These are phyloP conservation scores for Boletus subcaerulescens DNA, from an alignment of 768 basidiomycete genomes.

Conservation along the genomic window DNA sequence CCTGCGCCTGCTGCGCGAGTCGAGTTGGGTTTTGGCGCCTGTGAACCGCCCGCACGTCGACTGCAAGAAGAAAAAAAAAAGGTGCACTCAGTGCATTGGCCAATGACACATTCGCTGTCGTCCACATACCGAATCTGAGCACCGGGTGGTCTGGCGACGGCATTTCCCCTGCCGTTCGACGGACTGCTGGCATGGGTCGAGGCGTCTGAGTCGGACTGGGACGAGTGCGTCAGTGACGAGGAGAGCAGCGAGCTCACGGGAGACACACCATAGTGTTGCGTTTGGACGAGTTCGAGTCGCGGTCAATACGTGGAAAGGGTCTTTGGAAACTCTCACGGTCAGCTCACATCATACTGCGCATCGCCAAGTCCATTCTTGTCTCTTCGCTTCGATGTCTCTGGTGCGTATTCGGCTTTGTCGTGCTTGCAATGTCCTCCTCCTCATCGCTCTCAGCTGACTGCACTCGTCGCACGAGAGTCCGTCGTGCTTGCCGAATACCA, in stretches of 20 bases:
- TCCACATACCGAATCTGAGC: slow-evolving; percentile 73
- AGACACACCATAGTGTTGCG: slow-evolving; percentile 31
- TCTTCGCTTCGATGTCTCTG: slow-evolving; percentile 23
- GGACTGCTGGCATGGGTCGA: slow-evolving; percentile 42
- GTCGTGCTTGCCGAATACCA: slow-evolving; percentile 88
- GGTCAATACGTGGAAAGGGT: slow-evolving; percentile 9
- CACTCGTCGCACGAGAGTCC: slow-evolving; percentile 73
- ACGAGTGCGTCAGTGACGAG: background rate
- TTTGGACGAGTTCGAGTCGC: slow-evolving; percentile 6
- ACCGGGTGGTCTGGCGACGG: slow-evolving; percentile 71
- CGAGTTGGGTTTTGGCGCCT: slow-evolving; percentile 77
- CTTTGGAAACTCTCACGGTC: slow-evolving; percentile 8
- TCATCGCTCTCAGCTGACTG: slow-evolving; percentile 60
- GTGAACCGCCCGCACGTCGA: slow-evolving; percentile 67
- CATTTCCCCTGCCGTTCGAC: slow-evolving; percentile 40
- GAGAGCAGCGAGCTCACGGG: background rate
- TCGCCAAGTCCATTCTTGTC: too few relatives aligned
- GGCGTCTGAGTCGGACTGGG: slow-evolving; percentile 81
- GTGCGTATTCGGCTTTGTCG: slow-evolving; percentile 7
- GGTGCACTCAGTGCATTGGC: background rate
- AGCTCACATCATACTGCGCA: too few relatives aligned
- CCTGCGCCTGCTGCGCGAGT: slow-evolving; percentile 91
- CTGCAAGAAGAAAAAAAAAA: slow-evolving; percentile 33
- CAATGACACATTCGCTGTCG: background rate
- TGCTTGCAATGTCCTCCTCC: background rate